Evolutionary conservation across 2,329 filamentous ascomycete genomes (phyloP), one percentile per base, ranked within the genome.

Genomic region (Knoxdaviesia proteae): DNA sequence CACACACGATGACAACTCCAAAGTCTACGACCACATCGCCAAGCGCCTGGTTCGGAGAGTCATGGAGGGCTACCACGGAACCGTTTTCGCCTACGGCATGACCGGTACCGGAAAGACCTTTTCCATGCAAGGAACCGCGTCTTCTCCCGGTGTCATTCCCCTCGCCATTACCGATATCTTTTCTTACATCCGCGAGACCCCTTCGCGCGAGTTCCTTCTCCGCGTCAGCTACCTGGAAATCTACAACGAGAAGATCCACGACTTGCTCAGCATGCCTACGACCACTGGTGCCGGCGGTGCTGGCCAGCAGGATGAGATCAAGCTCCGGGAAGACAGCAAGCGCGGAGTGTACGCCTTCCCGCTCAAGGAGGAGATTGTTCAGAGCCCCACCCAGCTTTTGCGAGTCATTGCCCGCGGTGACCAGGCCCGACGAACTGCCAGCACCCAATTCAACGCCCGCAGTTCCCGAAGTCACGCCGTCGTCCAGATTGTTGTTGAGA

Each of bases 71-170:
- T 98, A 96, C 57, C 88, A 96, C 54, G 90, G 88, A 46, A 98
- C 90, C 1, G 90, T 98, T 30, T 96, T 98, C 57, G 88, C 88
- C 11, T 98, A 98, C 58, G 90, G 90, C 55, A 96, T 96, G 87
- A 98, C 90, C 96, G 90, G 90, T 47, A 96, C 90, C 0, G 90
- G 90, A 51, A 98, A 98, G 64, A 98, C 90, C 1, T 98, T 96
- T 58, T 96, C 88, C 36, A 98, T 98, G 90, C 90, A 98, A 64
- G 90, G 90, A 51, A 98, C 90, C 7, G 86, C 87, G 39, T 84
- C 83, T 3, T 93, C 86, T 36, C 90, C 90, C 1, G 90, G 90
- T 62, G 90, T 98, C 32, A 98, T 98, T 44, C 90, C 90, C 6
- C 68, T 96, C 36, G 90, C 90, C 36, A 96, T 98, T 52, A 96